These are phyloP conservation scores for Digitaria exilis DNA, from an alignment of 202 grass and related monocot species.

Conservation along the genomic window DNA sequence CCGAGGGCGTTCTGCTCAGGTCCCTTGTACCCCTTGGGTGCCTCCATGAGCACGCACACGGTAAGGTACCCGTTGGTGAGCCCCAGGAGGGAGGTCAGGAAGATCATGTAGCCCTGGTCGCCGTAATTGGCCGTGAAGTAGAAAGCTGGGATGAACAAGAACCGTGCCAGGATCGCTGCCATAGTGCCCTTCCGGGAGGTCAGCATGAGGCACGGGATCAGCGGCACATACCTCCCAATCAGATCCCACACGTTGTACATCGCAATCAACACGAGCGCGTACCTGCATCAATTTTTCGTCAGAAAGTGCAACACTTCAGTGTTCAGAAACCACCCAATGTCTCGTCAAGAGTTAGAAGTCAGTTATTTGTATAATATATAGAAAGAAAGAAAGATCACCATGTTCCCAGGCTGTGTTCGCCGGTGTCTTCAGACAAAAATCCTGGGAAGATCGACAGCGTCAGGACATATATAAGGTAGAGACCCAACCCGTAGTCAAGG, in stretches of 20 bases:
- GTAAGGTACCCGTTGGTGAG: conserved; percentile 88
- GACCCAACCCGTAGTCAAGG: conserved; percentile 57
- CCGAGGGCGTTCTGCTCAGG: conserved; percentile 98
- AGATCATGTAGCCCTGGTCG: conserved; percentile 89
- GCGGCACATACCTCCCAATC: conserved; percentile 79
- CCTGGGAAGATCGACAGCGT: conserved; percentile 88
- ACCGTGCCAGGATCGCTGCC: conserved; percentile 53
- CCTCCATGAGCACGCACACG: conserved; percentile 85
- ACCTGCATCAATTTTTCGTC: conserved; percentile 53
- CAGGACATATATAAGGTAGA: conserved; percentile 81
- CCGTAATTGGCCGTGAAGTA: conserved; percentile 94
- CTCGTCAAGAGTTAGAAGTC: neutral
- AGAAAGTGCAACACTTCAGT: neutral
- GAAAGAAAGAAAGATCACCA: conserved; percentile 52
- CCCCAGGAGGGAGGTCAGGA: conserved; percentile 87
- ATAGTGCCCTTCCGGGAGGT: conserved; percentile 58
- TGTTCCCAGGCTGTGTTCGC: conserved; percentile 72
- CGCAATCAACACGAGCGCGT: conserved; percentile 68
- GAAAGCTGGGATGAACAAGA: conserved; percentile 88
- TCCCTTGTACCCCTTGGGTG: conserved; percentile 90
- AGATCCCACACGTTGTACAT: conserved; percentile 92
- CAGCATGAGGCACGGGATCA: conserved; percentile 68
- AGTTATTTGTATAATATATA: neutral
- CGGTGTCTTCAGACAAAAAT: conserved; percentile 89
- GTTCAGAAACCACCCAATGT: neutral